Percentiles rank a stretch among this genome's conserved stretches.
These are phyloP conservation scores for Decorospora gaudefroyi DNA, from an alignment of 2,329 filamentous ascomycete species.

Conservation along the genomic window DNA sequence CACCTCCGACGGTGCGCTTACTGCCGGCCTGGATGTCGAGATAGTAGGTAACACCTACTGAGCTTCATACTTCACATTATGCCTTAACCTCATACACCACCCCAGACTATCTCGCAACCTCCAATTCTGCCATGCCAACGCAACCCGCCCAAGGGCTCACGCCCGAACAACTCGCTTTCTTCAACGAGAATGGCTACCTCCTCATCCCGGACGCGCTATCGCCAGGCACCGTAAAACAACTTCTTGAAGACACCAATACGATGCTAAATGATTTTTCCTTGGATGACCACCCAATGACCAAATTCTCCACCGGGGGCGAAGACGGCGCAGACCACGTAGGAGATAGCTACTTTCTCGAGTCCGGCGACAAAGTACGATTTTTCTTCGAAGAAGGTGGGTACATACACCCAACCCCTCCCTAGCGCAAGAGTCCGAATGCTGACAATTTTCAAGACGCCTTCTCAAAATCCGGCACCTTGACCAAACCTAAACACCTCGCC, in stretches of 20 bases:
- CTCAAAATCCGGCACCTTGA: slow-evolving; percentile 64
- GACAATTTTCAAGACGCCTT: slow-evolving; percentile 68
- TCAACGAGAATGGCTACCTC: slow-evolving; percentile 85
- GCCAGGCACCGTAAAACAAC: slow-evolving; percentile 64
- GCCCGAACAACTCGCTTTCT: slow-evolving; percentile 69
- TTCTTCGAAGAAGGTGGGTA: slow-evolving; percentile 81
- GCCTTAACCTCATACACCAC: background rate
- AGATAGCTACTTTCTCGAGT: slow-evolving; percentile 90
- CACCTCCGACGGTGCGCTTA: slow-evolving; percentile 26
- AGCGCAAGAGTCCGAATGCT: too few relatives aligned
- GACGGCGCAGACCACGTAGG: slow-evolving; percentile 75
- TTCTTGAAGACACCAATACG: slow-evolving; percentile 74
- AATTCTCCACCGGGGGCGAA: slow-evolving; percentile 83
- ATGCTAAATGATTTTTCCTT: slow-evolving; percentile 78
- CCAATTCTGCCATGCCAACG: slow-evolving; percentile 20
- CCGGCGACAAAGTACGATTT: slow-evolving; percentile 90
- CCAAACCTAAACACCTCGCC: slow-evolving; percentile 78
- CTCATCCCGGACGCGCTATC: slow-evolving; percentile 78
- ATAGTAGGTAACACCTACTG: background rate
- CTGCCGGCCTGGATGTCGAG: slow-evolving; percentile 3
- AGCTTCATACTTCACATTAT: background rate
- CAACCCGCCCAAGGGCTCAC: slow-evolving; percentile 62
- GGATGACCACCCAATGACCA: slow-evolving; percentile 86
- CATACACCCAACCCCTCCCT: background rate
- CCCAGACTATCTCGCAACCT: background rate